A percentile compares a stretch with the other conserved stretches of the same genome.
Evolutionary conservation across 2,329 filamentous ascomycete genomes (phyloP).

Genomic region (Colletotrichum acutatum): DNA sequence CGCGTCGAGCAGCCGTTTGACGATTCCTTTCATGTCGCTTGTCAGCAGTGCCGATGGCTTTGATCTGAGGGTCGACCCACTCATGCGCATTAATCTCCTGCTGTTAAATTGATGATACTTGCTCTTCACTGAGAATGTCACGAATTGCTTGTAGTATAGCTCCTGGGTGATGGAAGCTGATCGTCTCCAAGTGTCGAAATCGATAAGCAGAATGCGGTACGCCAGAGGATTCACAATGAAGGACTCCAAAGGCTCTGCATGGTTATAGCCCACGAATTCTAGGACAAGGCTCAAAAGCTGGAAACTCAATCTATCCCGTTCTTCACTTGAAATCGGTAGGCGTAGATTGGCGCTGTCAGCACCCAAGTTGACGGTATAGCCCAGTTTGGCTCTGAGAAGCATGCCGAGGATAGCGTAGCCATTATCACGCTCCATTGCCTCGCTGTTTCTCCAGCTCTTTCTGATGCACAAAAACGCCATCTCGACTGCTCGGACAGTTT

Average conservation of each 20-base stretch:
- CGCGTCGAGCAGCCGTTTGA: conserved; percentile 89
- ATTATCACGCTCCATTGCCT: conserved; percentile 96
- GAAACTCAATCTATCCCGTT: conserved; percentile 66
- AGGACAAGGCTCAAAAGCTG: conserved; percentile 82
- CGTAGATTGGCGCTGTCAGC: conserved; percentile 45
- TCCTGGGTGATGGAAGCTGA: conserved; percentile 81
- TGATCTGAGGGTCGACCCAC: conserved; percentile 62
- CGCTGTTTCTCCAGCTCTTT: conserved; percentile 96
- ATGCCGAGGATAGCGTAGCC: conserved; percentile 90
- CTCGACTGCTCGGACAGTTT: conserved; percentile 80
- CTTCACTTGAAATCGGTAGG: conserved; percentile 60
- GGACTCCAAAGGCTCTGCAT: conserved; percentile 82
- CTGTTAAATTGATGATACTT: conserved; percentile 94
- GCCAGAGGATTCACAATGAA: conserved; percentile 96
- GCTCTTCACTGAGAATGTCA: conserved; percentile 88
- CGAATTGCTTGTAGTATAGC: conserved; percentile 93
- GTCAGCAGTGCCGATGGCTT: conserved; percentile 30
- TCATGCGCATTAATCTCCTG: conserved; percentile 87
- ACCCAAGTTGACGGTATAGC: conserved; percentile 53
- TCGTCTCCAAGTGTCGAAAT: conserved; percentile 92
- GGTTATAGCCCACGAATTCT: conserved; percentile 89
- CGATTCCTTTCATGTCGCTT: conserved; percentile 70
- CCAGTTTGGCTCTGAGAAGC: conserved; percentile 85
- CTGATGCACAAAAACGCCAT: conserved; percentile 88
- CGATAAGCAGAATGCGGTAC: conserved; percentile 90